These are phyloP conservation scores for Podospora anserina DNA, from an alignment of 495 filamentous ascomycete species.

Conservation along the genomic window DNA sequence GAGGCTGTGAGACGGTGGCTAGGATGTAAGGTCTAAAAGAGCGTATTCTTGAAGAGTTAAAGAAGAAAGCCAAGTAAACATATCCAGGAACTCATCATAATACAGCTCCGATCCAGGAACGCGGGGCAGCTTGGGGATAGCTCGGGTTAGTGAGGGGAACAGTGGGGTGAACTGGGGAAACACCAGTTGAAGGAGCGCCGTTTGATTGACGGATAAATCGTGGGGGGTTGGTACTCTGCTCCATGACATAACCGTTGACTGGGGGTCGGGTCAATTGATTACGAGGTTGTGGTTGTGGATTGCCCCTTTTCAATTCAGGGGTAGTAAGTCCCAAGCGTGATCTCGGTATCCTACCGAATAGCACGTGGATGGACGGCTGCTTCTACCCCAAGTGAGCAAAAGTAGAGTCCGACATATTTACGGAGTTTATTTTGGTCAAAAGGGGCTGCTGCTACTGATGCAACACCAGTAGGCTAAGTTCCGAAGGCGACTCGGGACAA, in stretches of 20 bases:
- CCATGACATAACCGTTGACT: neutral
- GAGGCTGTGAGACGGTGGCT: neutral
- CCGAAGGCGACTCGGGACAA: neutral
- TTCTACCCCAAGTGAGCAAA: neutral
- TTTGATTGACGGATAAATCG: slow-evolving; percentile 42
- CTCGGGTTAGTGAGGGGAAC: slow-evolving; percentile 19
- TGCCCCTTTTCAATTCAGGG: neutral
- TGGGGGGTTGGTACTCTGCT: neutral
- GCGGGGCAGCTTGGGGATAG: slow-evolving; percentile 4
- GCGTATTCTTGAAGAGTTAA: too few relatives aligned
- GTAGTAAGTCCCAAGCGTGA: neutral
- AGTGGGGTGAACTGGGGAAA: slow-evolving; percentile 17
- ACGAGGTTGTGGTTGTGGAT: neutral
- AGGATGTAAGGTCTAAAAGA: neutral
- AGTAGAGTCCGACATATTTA: neutral
- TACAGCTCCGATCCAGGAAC: neutral
- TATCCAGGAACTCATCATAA: neutral
- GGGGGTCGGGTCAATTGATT: neutral
- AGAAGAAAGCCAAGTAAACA: too few relatives aligned
- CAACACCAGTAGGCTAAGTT: neutral
- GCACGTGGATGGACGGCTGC: neutral
- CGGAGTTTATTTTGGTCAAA: neutral
- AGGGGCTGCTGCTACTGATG: neutral
- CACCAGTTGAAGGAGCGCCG: neutral
- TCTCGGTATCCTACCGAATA: neutral